These are phyloP conservation scores for Quercus phellos DNA, from an alignment of 331 rosid genomes.

Conservation along the genomic window DNA sequence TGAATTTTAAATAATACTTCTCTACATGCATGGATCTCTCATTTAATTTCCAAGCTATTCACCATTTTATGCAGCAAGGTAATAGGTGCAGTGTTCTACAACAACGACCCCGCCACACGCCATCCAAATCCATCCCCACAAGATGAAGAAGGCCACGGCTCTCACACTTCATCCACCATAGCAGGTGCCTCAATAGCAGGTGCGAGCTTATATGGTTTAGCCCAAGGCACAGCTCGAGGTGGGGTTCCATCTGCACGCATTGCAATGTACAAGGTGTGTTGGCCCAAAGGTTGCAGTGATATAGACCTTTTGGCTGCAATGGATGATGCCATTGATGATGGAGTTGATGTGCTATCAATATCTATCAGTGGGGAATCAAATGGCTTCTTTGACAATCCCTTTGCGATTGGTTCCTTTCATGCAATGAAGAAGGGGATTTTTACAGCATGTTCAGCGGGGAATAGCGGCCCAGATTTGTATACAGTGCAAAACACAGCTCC, in stretches of 20 bases:
- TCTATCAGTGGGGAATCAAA: slow-evolving; percentile 28
- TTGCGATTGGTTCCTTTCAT: slow-evolving; percentile 80
- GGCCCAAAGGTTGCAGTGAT: slow-evolving; percentile 50
- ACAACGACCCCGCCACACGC: neutral
- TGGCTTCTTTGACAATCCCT: slow-evolving; percentile 28
- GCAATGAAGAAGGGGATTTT: slow-evolving; percentile 67
- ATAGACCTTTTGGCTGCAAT: slow-evolving; percentile 70
- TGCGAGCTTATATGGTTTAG: slow-evolving; percentile 61
- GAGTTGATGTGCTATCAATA: no score
- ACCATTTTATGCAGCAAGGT: slow-evolving; percentile 29
- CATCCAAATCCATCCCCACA: slow-evolving; percentile 35
- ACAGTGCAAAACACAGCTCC: slow-evolving; percentile 67
- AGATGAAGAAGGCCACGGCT: slow-evolving; percentile 51
- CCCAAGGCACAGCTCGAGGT: slow-evolving; percentile 68
- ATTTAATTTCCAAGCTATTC: no score
- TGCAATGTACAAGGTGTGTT: slow-evolving; percentile 79
- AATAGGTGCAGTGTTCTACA: slow-evolving; percentile 23
- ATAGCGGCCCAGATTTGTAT: slow-evolving; percentile 40
- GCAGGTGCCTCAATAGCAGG: slow-evolving; percentile 46
- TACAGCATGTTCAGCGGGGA: slow-evolving; percentile 76
- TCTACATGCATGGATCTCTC: neutral
- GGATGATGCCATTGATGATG: slow-evolving; percentile 54
- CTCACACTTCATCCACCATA: slow-evolving; percentile 19
- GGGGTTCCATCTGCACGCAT: slow-evolving; percentile 67
- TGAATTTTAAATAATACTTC: no score